These are phyloP conservation scores for Lathyrus tuberosus DNA, from an alignment of 306 rosid species.

Conservation along the genomic window DNA sequence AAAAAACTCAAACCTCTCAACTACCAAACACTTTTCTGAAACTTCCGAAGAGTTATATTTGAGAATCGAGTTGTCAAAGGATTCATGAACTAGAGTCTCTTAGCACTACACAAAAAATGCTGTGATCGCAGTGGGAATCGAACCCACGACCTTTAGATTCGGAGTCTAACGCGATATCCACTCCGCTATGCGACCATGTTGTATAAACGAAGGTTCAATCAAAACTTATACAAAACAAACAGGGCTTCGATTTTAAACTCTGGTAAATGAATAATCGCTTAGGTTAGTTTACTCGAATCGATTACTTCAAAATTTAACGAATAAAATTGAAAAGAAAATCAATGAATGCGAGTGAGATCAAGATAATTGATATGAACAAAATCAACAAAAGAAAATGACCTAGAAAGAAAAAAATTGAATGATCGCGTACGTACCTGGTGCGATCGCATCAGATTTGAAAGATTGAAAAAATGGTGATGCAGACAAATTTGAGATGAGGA, in stretches of 20 bases:
- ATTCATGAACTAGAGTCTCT: too few species aligned
- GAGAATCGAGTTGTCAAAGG: too few species aligned
- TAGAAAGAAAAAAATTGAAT: background rate
- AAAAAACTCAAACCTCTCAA: too few species aligned
- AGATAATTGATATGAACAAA: background rate
- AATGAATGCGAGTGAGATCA: background rate
- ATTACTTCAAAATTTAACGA: background rate
- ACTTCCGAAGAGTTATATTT: too few species aligned
- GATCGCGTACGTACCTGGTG: background rate
- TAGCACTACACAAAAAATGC: too few species aligned
- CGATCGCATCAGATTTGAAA: slow-evolving; percentile 2
- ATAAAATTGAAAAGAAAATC: background rate
- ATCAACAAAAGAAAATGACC: background rate
- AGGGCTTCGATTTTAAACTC: too few species aligned
- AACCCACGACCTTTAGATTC: slow-evolving; percentile 99
- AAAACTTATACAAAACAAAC: background rate
- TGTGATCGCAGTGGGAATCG: slow-evolving; percentile 99
- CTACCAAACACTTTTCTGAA: too few species aligned
- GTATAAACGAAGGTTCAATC: background rate
- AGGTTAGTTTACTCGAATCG: background rate
- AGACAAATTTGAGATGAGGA: slow-evolving; percentile 2
- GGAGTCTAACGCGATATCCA: slow-evolving; percentile 97
- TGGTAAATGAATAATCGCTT: background rate
- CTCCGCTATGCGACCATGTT: slow-evolving; percentile 80
- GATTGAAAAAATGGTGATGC: background rate